These are phyloP conservation scores for Xylariaceae sp. DNA, from an alignment of 2,329 filamentous ascomycete genomes.

Conservation along the genomic window DNA sequence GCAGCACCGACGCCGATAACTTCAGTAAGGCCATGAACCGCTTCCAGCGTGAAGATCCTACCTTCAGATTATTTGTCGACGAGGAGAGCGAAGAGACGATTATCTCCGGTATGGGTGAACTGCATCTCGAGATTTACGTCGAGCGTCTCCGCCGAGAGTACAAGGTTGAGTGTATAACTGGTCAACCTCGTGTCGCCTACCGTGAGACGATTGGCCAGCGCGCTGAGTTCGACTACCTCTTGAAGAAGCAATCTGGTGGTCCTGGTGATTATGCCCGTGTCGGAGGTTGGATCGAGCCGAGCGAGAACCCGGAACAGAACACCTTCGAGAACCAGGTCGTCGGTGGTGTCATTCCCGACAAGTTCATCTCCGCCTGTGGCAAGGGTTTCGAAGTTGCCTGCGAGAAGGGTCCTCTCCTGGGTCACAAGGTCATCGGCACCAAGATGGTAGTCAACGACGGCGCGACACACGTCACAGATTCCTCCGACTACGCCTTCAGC, in stretches of 20 bases:
- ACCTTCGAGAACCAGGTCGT: constrained; percentile 82
- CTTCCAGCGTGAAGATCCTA: constrained; percentile 97
- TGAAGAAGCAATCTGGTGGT: constrained; percentile 94
- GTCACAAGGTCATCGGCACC: constrained; percentile 87
- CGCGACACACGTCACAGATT: constrained; percentile 96
- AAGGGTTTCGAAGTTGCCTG: constrained; percentile 88
- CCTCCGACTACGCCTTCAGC: constrained; percentile 94
- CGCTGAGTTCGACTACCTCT: constrained; percentile 85
- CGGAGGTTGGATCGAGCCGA: constrained; percentile 86
- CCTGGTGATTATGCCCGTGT: constrained; percentile 95
- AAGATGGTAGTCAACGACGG: constrained; percentile 94
- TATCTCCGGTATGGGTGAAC: constrained; percentile 96
- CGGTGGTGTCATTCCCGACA: constrained; percentile 90
- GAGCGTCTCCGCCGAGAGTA: constrained; percentile 97
- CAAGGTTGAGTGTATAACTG: constrained; percentile 92
- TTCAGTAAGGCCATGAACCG: constrained; percentile 99
- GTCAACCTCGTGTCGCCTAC: constrained; percentile 94
- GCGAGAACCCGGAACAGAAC: constrained; percentile 69
- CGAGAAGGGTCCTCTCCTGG: constrained; percentile 83
- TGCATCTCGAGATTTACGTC: constrained; percentile 95
- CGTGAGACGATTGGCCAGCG: constrained; percentile 83
- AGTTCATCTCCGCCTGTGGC: constrained; percentile 89
- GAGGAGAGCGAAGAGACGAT: constrained; percentile 92
- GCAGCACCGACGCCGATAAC: constrained; percentile 84
- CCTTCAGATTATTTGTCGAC: constrained; percentile 93